Base-by-base conservation (phyloP, 768 basidiomycete species). In the Strobilomyces confusus region DNA sequence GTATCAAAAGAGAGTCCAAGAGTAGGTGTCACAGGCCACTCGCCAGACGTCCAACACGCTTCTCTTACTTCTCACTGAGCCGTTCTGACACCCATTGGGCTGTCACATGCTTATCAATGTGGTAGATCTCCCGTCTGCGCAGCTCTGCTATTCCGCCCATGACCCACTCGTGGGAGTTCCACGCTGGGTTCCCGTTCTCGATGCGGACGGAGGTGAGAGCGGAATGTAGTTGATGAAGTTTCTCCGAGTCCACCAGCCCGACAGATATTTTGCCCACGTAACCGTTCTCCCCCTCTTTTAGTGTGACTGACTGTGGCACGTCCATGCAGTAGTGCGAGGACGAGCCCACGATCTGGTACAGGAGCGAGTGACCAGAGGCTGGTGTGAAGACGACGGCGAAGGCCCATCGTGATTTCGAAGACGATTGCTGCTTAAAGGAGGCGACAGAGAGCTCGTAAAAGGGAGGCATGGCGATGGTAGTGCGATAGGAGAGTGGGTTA, bases 401-500 rank as follows among this genome's bases (percentile, higher is more conserved):
- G 19, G 49, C 61, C 64, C 68, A 71, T 51, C 44, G 59, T 9
- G 61, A 42, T 52, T 55, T 60, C 15, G 60, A 49, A 2, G 60
- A 46, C n/a, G 65, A 57, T 26, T 58, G 34, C 32, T 63, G 62
- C 4, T 42, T 45, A 48, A 69, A 69, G 38, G 62, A 63, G 46
- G 60, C 69, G 41, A 69, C 60, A 7, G 69, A 44, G 48, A 69
- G 58, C 41, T 69, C 68, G 52, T 71, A 69, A 52, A 68, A 69
- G 19, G 68, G 68, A 37, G 68, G 69, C 68, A 69, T 69, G 12
- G 46, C 49, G 48, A 44, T 19, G 14, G 15, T 26, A 25, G 14
- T 26, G 52, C 49, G 49, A 44, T 44, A 44, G 43, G 43, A 30
- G 43, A 44, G 43, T 30, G 25, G 22, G 41, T 7, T 38, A 13